Base-by-base conservation (phyloP, 2,329 filamentous ascomycete species). In the Xylariaceae sp. region DNA sequence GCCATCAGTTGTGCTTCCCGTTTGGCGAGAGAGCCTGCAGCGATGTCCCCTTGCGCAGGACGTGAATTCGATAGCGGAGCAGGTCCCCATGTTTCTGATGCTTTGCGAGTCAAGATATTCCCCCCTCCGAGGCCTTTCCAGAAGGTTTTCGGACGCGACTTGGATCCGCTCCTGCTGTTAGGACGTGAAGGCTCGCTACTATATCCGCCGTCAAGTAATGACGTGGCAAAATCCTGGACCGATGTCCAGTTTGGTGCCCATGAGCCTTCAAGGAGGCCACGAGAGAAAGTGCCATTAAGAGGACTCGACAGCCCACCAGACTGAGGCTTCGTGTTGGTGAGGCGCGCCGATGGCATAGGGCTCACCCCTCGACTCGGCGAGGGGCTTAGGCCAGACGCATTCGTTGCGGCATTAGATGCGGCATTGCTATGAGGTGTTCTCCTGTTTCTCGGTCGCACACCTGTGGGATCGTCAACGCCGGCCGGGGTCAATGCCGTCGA, bases 211-310 rank as follows among this genome's bases (percentile, higher is more conserved):
- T 75, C 73, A 23, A 81, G 62, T 8, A 80, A 61, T 3, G 79
- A 80, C 2, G 80, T 76, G 5, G 83, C 81, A 48, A 86, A 76
- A 33, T 79, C 81, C 56, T 83, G 80, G 2, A 86, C 78, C 4
- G 82, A 82, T 3, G 79, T 75, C 83, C 83, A 86, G 65, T 77
- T 80, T 28, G 82, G 78, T 1, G 78, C 72, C 76, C 81, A 82
- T 2, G 82, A 79, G 41, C 80, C 78, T 51, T 79, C 81, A 8
- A 84, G 70, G 43, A 84, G 73, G 24, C 76, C 74, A 44, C 74
- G 71, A 37, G 74, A 75, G 40, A 74, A 71, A 6, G 66, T 61
- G n/a, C 45, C 58, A 33, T 69, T 71, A 43, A 67, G 62, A 17
- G 70, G 69, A 44, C 66, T 72, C 6, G 69, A 65, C 31, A 65